Conservation (phyloP, 2,329 filamentous ascomycete species). For the Alternaria infectoria region DNA sequence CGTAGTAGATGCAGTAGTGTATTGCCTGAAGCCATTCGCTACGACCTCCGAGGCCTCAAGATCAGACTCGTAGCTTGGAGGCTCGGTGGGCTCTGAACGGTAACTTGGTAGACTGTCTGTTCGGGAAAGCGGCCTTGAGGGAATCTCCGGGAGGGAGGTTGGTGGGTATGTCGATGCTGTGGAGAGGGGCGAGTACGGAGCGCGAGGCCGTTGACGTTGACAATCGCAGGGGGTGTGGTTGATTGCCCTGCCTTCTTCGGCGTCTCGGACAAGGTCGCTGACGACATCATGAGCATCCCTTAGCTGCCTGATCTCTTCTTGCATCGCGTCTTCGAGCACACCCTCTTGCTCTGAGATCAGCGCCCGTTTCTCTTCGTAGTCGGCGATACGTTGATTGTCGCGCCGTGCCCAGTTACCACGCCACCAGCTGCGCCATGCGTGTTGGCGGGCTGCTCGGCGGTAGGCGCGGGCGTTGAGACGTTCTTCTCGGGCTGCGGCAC, state of each 20-base stretch:
- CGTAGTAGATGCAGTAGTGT: conserved; percentile 35
- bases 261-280: conserved; percentile 52
- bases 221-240: conserved; percentile 21
- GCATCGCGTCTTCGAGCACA: conserved; percentile 53
- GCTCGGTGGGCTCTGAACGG: conserved; percentile 48
- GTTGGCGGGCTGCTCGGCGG: conserved; percentile 59
- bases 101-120: conserved; percentile 54
- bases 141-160: conserved; percentile 38
- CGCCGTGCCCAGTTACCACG: conserved; percentile 41
- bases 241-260: conserved; percentile 44
- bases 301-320: conserved; percentile 57
- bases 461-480: conserved; percentile 60
- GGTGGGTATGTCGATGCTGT: conserved; percentile 40
- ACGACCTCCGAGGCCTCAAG: conserved; percentile 47
- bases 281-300: conserved; percentile 61
- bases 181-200: conserved; percentile 35
- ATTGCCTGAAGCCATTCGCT: conserved; percentile 52
- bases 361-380: conserved; percentile 61
- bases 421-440: conserved; percentile 61
- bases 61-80: conserved; percentile 53
- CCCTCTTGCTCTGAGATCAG: conserved; percentile 56
- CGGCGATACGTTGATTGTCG: conserved; percentile 40
- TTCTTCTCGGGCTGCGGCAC: conserved; percentile 62
- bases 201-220: conserved; percentile 16
- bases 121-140: conserved; percentile 45